Evolutionary conservation across 176 grass and related monocot genomes (phyloP).

Genomic region (Triticum timopheevii): DNA sequence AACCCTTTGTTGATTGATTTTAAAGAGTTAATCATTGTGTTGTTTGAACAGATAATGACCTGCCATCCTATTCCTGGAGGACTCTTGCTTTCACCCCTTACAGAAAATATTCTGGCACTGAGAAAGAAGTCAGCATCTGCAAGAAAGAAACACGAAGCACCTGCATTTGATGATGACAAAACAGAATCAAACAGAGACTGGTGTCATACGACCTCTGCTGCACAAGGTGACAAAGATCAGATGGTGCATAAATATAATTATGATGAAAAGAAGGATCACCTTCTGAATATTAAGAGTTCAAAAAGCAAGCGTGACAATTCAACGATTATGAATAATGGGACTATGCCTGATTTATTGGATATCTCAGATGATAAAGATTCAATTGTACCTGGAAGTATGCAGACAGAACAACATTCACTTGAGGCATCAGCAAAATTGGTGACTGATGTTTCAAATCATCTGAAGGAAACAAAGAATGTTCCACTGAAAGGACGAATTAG

Average conservation of each 20-base stretch:
- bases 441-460: constrained; percentile 8
- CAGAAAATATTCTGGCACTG: constrained; percentile 38
- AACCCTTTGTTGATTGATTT: not conserved
- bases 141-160: constrained; percentile 30
- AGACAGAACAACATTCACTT: constrained; percentile 29
- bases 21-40: constrained; percentile 24
- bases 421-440: constrained; percentile 16
- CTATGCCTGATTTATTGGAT: constrained; percentile 26
- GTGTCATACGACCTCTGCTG: constrained; percentile 7
- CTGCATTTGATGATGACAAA: constrained; percentile 11
- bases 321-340: constrained; percentile 33
- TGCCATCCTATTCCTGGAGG: constrained; percentile 55
- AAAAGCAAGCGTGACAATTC: constrained; percentile 25
- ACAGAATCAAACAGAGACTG: constrained; percentile 2
- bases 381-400: constrained; percentile 22
- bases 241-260: constrained; percentile 32
- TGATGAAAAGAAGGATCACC: constrained; percentile 28
- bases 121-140: constrained; percentile 35
- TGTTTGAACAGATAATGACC: constrained; percentile 62
- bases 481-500: constrained; percentile 14
- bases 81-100: constrained; percentile 56
- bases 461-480: constrained; percentile 40
- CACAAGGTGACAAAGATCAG: constrained; percentile 28
- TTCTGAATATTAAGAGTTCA: constrained; percentile 19
- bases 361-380: constrained; percentile 35